Percentiles rank a stretch among this genome's conserved stretches.
Conservation (phyloP, 768 basidiomycete species). For the Baorangia bicolor region DNA sequence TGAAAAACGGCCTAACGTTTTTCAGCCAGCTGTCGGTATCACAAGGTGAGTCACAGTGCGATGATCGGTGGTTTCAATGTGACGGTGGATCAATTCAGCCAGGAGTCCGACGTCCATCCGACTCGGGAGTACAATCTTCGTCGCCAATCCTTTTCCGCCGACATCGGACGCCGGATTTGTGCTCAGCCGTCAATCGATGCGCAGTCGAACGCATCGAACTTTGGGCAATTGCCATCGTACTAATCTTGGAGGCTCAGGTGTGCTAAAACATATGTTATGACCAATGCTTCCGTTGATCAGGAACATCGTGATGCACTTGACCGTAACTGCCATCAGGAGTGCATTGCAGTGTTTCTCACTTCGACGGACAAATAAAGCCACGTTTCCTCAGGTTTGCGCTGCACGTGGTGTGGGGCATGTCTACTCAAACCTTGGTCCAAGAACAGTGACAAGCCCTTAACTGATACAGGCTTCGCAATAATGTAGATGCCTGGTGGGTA, state of each 20-base stretch:
- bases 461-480: not conserved
- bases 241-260: not conserved
- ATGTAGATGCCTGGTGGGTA: not conserved
- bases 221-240: not conserved
- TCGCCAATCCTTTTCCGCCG: not conserved
- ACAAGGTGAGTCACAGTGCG: not conserved
- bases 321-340: not conserved
- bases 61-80: not conserved
- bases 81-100: not conserved
- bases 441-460: not conserved
- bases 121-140: not conserved
- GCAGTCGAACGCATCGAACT: not conserved
- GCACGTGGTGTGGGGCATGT: conserved; percentile 8
- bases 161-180: not conserved
- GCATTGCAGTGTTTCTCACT: not conserved
- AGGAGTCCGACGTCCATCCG: not conserved
- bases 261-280: not conserved
- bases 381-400: not conserved
- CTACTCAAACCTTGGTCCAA: not conserved
- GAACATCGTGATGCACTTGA: not conserved
- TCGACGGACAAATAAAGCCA: conserved; percentile 3
- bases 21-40: not conserved
- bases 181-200: no score
- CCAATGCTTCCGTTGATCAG: not conserved
- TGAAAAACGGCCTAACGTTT: not conserved